These are phyloP conservation scores for Xylaria longipes DNA, from an alignment of 495 filamentous ascomycete species.

Conservation along the genomic window DNA sequence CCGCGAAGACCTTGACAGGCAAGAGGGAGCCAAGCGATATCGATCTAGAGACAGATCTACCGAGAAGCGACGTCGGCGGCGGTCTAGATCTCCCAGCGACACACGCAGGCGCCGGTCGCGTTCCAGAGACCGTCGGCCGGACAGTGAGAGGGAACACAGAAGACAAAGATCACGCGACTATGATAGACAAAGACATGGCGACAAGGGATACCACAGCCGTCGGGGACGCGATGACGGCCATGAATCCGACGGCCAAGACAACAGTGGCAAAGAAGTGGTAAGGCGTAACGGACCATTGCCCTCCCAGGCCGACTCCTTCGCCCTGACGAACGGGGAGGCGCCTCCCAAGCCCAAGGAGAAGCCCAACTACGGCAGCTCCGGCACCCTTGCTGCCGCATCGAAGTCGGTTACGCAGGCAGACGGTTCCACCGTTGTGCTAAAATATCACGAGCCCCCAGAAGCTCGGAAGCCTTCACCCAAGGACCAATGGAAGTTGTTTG, in stretches of 20 bases:
- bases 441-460: conserved; percentile 95
- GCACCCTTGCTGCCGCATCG: conserved; percentile 83
- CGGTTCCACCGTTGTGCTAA: conserved; percentile 74
- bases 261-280: conserved; percentile 34
- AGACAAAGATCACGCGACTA: conserved; percentile 28
- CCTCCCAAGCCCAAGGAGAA: conserved; percentile 76
- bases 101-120: conserved; percentile 42
- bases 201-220: conserved; percentile 26
- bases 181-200: conserved; percentile 30
- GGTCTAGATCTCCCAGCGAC: conserved; percentile 47
- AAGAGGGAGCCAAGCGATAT: conserved; percentile 30
- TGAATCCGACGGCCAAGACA: conserved; percentile 29
- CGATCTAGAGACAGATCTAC: conserved; percentile 36
- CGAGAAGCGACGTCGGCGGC: conserved; percentile 34
- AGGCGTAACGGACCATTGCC: conserved; percentile 66
- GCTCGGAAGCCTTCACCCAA: conserved; percentile 83
- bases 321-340: conserved; percentile 56
- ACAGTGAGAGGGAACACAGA: conserved; percentile 26
- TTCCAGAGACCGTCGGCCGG: conserved; percentile 36
- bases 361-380: conserved; percentile 83
- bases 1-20: conserved; percentile 33
- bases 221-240: conserved; percentile 29
- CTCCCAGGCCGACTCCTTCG: conserved; percentile 74
- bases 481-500: conserved; percentile 85
- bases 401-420: conserved; percentile 78